Evolutionary conservation across 345 rosid species (phyloP).

Genomic region (Hirschfeldia incana): DNA sequence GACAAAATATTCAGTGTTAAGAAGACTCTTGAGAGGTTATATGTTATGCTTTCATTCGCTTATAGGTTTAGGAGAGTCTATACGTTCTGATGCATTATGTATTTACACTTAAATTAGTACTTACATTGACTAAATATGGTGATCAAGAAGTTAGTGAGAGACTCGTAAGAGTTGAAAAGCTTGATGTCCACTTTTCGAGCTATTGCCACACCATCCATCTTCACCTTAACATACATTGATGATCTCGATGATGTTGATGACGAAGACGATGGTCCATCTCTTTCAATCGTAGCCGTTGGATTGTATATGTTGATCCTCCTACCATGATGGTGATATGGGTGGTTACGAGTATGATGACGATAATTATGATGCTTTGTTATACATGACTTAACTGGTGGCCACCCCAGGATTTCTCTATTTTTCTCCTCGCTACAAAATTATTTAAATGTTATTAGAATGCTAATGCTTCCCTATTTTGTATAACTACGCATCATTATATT

Average conservation of each 20-base stretch:
- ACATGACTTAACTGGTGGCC: conserved; percentile 82
- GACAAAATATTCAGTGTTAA: background rate
- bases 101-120: background rate
- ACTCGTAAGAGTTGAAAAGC: conserved; percentile 48
- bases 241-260: background rate
- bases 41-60: background rate
- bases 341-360: conserved; percentile 33
- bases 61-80: background rate
- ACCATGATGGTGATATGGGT: conserved; percentile 35
- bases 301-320: conserved; percentile 24
- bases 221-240: conserved; percentile 63
- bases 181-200: conserved; percentile 59
- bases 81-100: background rate
- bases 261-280: conserved; percentile 9
- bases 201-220: conserved; percentile 75
- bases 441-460: background rate
- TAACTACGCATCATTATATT: background rate
- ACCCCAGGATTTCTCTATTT: conserved; percentile 49
- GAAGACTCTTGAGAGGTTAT: background rate
- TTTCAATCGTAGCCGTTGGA: conserved; percentile 5
- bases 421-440: conserved; percentile 38
- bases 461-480: background rate
- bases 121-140: conserved; percentile 52
- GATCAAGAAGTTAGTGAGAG: conserved; percentile 50
- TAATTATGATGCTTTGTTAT: conserved; percentile 47